Base-by-base conservation (phyloP, 176 grass and related monocot species). In the Otatea glauca region DNA sequence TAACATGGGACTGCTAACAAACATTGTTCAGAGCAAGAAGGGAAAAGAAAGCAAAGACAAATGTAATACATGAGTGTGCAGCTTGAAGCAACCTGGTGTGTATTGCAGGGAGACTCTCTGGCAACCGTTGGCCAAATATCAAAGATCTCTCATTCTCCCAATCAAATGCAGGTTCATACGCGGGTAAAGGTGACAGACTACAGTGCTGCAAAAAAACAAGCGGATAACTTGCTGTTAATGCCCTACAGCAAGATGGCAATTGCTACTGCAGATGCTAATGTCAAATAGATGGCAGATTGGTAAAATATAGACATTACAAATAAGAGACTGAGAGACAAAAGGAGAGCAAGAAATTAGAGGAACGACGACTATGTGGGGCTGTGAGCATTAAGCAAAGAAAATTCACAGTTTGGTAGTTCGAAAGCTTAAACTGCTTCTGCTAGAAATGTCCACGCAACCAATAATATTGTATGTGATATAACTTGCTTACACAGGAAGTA, bases 101-200 rank as follows among this genome's bases (percentile, higher is more conserved):
- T 75, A 89, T 88, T 87, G 91, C 84, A 63, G 91, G 89, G 65
- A 94, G 82, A 86, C 25, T 94, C 84, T 94, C 96, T 81, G 93
- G 91, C 21, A 90, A 65, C 75, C 96, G 92, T 91, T 94, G 96
- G 45, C 96, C 96, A 75, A 99, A 96, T 85, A 99, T 96, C 77
- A 96, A 79, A n/a, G 93, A 96, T 37, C 93, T 96, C 84, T 96
- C 96, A 66, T 96, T 99, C 79, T 99, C 96, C 96, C 96, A 99
- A 88, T 96, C 96, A 96, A 96, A 99, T 84, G 93, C 93, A 66
- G 96, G 93, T 65, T 99, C 96, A 55, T 99, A 99, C 68, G 96
- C 85, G 4, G 91, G 93, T 83, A 99, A 86, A 81, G 96, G 91
- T 51, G 91, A 96, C 72, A 95, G 80, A 63, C 81, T 92, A 88